Conservation (phyloP, 768 basidiomycete genomes). For the Cyclocybe aegerita region DNA sequence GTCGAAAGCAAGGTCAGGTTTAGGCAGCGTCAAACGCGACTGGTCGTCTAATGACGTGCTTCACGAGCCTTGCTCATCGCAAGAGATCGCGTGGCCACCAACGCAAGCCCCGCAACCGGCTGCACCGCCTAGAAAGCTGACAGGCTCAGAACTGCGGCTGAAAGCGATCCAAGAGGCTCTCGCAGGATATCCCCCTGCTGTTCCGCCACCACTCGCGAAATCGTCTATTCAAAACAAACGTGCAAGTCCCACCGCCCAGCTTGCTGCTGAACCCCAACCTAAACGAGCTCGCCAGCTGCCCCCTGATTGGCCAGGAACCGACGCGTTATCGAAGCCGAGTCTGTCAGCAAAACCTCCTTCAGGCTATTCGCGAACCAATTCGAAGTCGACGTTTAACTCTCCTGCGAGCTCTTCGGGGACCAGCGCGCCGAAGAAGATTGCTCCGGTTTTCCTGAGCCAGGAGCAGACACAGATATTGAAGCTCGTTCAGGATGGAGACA, state of each 20-base stretch:
- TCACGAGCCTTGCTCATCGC: conserved; percentile 31
- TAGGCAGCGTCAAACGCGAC: conserved; percentile 60
- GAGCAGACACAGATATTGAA: conserved; percentile 86
- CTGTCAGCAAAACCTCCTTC: conserved; percentile 12
- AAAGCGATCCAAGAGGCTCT: conserved; percentile 62
- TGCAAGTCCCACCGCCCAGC: conserved; percentile 24
- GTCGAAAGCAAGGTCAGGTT: conserved; percentile 48
- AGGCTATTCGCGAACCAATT: neutral
- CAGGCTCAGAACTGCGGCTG: conserved; percentile 43
- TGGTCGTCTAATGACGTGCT: conserved; percentile 44
- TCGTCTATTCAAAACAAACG: conserved; percentile 38
- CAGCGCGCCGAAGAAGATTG: conserved; percentile 20
- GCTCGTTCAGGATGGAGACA: conserved; percentile 71
- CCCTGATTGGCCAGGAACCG: conserved; percentile 40
- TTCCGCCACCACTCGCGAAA: conserved; percentile 25
- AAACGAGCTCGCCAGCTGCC: conserved; percentile 56
- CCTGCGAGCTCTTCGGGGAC: conserved; percentile 11
- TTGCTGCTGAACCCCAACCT: conserved; percentile 33
- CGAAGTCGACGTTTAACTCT: conserved; percentile 3
- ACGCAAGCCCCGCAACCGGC: conserved; percentile 25
- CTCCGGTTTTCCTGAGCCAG: conserved; percentile 65
- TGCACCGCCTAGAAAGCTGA: conserved; percentile 20
- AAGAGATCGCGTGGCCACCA: conserved; percentile 44
- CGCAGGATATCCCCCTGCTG: conserved; percentile 21
- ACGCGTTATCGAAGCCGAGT: conserved; percentile 34